Conservation (phyloP, 805 yeast genomes). For the Naumovozyma castellii region DNA sequence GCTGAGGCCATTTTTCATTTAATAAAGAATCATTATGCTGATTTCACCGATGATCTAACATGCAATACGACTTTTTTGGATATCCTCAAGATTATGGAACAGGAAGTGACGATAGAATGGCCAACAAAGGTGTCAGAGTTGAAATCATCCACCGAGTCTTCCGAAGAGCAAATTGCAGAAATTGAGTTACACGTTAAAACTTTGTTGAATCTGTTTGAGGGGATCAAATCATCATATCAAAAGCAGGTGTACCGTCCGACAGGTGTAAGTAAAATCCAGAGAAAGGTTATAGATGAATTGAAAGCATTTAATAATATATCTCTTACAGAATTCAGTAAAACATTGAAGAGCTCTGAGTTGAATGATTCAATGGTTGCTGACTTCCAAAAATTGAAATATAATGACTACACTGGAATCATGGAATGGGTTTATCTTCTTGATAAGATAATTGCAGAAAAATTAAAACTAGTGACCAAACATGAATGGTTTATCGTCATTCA, state of each 20-base stretch:
- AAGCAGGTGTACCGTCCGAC: constrained; percentile 60
- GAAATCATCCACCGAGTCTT: constrained; percentile 8
- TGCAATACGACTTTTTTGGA: constrained; percentile 54
- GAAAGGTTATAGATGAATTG: constrained; percentile 15
- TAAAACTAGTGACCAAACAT: constrained; percentile 37
- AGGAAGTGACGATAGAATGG: constrained; percentile 50
- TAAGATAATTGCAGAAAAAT: constrained; percentile 46
- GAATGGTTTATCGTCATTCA: constrained; percentile 80
- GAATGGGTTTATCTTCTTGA: constrained; percentile 58
- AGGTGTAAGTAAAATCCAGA: constrained; percentile 18
- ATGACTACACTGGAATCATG: constrained; percentile 38
- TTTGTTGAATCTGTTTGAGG: constrained; percentile 43
- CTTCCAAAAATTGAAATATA: constrained; percentile 11
- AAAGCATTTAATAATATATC: constrained; percentile 13
- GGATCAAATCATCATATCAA: constrained; percentile 58
- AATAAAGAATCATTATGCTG: constrained; percentile 62
- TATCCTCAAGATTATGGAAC: constrained; percentile 56
- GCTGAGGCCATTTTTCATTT: constrained; percentile 66
- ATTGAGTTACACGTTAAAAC: constrained; percentile 23
- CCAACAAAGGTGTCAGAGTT: constrained; percentile 33
- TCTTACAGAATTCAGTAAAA: constrained; percentile 9
- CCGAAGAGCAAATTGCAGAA: constrained; percentile 15
- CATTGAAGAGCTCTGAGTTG: constrained; percentile 6
- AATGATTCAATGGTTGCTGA: constrained; percentile 26
- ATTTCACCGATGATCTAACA: constrained; percentile 58